Evolutionary conservation across 2,329 filamentous ascomycete species (phyloP).

Genomic region (Drechslerella coelobrocha): DNA sequence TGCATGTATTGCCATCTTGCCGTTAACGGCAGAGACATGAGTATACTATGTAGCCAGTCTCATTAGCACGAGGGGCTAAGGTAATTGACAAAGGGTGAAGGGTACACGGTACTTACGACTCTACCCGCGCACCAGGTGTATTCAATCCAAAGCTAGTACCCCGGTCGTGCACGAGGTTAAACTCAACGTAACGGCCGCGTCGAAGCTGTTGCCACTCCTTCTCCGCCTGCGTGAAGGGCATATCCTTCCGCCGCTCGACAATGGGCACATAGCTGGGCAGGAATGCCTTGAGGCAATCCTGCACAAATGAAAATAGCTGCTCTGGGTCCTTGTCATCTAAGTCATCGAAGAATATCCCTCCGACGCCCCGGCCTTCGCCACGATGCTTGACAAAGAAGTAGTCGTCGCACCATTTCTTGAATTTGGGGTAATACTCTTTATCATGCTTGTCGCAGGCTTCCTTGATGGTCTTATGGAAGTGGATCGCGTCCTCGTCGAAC

Average conservation of each 20-base stretch:
- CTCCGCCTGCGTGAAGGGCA: constrained; percentile 83
- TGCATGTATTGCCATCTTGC: constrained; percentile 98
- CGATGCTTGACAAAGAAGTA: constrained; percentile 97
- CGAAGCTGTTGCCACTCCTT: constrained; percentile 97
- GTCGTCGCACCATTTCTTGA: constrained; percentile 98
- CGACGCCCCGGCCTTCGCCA: constrained; percentile 82
- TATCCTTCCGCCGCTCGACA: constrained; percentile 83
- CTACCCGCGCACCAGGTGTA: constrained; percentile 86
- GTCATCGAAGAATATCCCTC: constrained; percentile 99
- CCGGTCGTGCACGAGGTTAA: constrained; percentile 95
- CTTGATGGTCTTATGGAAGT: constrained; percentile 95
- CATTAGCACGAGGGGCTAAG: background rate
- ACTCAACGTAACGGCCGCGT: constrained; percentile 95
- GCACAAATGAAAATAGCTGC: constrained; percentile 85
- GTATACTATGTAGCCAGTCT: constrained; percentile 68
- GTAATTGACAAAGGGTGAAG: background rate
- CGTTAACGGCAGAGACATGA: constrained; percentile 94
- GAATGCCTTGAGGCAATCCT: constrained; percentile 85
- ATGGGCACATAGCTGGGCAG: constrained; percentile 90
- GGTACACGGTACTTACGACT: constrained; percentile 60
- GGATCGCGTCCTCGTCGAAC: constrained; percentile 94
- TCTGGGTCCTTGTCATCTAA: constrained; percentile 87
- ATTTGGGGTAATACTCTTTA: constrained; percentile 86
- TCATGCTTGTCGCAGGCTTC: constrained; percentile 92
- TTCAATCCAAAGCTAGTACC: constrained; percentile 94